Base-by-base conservation (phyloP, 768 basidiomycete genomes). In the Mycena rosella region DNA sequence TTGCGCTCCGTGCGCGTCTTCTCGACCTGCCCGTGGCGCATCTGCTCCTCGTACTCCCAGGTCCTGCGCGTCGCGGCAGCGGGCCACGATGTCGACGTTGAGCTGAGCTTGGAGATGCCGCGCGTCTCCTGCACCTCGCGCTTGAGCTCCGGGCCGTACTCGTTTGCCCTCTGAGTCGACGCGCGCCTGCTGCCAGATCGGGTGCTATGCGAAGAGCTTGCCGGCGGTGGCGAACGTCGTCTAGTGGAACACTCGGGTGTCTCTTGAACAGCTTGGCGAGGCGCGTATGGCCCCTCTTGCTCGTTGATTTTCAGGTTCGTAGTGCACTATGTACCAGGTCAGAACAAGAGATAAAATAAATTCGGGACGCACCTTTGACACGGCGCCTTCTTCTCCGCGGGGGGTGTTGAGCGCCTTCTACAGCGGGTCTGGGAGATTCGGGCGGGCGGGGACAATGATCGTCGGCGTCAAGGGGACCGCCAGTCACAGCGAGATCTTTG, bases 321-420 rank as follows among this genome's bases (percentile, higher is more conserved):
- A 58, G 91, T 92, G 79, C 92, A 98, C 95, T 96, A 52, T 15
- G 34, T n/a, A n/a, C n/a, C n/a, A n/a, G n/a, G n/a, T n/a, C 34
- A 40, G 38, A 40, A 10, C 11, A 6, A 34, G 32, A 34, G 32
- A 34, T 34, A 34, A 11, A 34, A 11, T 34, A n/a, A n/a, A n/a
- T n/a, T n/a, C n/a, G n/a, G n/a, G 17, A 42, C 87, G 42, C 60
- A 95, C 96, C 87, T 96, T 80, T 96, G 94, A 88, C 94, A 99
- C 61, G 91, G 89, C 60, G 90, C 84, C 82, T 98, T 99, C 83
- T 96, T 96, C 81, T 99, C 96, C 18, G 95, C 95, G 53, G 98
- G n/a, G 85, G 49, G 93, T 95, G 76, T 93, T 93, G 67, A 99
- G 85, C 48, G 96, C 92, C 82, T 95, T 96, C 83, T 98, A 99